Percentiles rank a stretch among this genome's conserved stretches.
Conservation (phyloP, 345 rosid species). For the Sonneratia alba region DNA sequence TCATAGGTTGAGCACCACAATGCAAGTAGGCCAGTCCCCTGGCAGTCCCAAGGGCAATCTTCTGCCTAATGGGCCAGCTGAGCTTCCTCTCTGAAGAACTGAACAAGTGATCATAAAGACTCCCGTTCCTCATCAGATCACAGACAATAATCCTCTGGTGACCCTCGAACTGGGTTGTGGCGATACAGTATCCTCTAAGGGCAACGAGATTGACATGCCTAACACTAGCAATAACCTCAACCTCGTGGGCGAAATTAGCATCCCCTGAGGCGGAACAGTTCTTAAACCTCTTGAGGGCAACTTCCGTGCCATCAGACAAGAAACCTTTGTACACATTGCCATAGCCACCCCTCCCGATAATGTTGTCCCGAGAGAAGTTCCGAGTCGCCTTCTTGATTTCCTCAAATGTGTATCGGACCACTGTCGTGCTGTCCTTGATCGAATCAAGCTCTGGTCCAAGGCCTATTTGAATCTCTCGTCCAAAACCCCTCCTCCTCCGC, state of each 20-base stretch:
- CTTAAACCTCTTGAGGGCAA: constrained; percentile 90
- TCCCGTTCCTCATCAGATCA: constrained; percentile 73
- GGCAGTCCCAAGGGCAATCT: constrained; percentile 76
- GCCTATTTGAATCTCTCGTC: constrained; percentile 26
- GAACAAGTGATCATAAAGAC: constrained; percentile 72
- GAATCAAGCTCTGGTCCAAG: constrained; percentile 37
- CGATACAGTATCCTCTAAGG: constrained; percentile 73
- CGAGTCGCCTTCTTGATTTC: constrained; percentile 71
- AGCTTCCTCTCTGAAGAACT: constrained; percentile 41
- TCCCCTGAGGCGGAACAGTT: constrained; percentile 81
- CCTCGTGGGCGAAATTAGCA: constrained; percentile 58
- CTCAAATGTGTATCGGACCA: constrained; percentile 53
- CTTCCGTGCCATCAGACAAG: constrained; percentile 57
- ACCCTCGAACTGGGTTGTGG: constrained; percentile 70
- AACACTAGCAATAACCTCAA: constrained; percentile 85
- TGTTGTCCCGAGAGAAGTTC: constrained; percentile 58
- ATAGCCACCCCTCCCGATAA: constrained; percentile 78
- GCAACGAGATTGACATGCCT: constrained; percentile 81
- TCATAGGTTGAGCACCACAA: constrained; percentile 64
- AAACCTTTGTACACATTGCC: constrained; percentile 79
- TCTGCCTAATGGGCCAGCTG: constrained; percentile 72
- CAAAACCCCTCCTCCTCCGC: constrained; percentile 18
- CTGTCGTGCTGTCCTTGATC: constrained; percentile 56
- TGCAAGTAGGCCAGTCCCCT: constrained; percentile 85
- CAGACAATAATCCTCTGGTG: constrained; percentile 95